Base-by-base conservation (phyloP, 345 rosid genomes). In the Cardamine chenopodiifolia region DNA sequence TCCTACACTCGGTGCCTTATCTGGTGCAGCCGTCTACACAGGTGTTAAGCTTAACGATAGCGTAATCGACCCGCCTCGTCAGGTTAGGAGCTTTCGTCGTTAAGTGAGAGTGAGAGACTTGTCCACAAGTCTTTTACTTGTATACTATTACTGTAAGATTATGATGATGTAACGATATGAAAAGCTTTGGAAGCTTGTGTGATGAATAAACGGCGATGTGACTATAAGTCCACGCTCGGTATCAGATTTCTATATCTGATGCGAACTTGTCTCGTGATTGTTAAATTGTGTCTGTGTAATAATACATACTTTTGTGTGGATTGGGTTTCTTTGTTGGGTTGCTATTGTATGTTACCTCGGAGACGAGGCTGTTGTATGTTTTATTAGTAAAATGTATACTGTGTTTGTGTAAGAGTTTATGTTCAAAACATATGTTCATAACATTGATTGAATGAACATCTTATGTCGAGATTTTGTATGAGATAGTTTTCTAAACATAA, bases 51-150 rank as follows among this genome's bases (percentile, higher is more conserved):
- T 95, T 74, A 75, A 79, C 1, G 97, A 85, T 0, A 85, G 66
- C 0, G 93, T 78, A 64, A 68, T 55, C 0, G 90, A 87, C 53
- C 88, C 93, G 11, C 86, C 97, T 4, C 91, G 92, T 56, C 80
- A 72, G 58, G 90, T 77, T 66, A 85, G 99, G 78, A 89, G 97
- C 86, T 90, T 95, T 84, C 96, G 93, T 61, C 96, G 92, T 80
- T 91, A 83, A 80, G 42, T 84, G 82, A 79, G 76, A 79, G 57
- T 8, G 1, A n/a, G 52, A 15, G 37, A 35, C 73, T 40, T 13
- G 32, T 57, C 29, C 39, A 18, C 44, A 72, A 72, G 66, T 59
- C 70, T 78, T 66, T 68, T 66, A 42, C 65, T 52, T 66, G 9
- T 26, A 13, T 66, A 32, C 10, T 67, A 8, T 44, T 57, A 73